Conservation (phyloP, 2,329 filamentous ascomycete species). For the Xylogone sp. region DNA sequence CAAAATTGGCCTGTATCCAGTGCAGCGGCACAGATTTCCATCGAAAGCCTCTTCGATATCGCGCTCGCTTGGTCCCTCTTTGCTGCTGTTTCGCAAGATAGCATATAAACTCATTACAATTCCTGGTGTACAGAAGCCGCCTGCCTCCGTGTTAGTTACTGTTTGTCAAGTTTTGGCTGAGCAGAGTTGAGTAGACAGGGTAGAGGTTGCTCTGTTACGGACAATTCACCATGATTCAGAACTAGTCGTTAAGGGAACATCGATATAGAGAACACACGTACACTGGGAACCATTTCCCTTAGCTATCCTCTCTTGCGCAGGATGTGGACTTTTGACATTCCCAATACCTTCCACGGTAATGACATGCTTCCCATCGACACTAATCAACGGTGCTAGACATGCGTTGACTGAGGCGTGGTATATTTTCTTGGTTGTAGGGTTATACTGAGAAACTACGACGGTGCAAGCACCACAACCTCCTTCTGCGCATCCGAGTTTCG, state of each 20-base stretch:
- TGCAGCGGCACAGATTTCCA: constrained; percentile 93
- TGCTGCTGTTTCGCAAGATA: constrained; percentile 76
- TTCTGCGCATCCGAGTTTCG: constrained; percentile 94
- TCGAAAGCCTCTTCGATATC: constrained; percentile 96
- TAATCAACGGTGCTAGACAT: constrained; percentile 87
- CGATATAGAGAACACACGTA: too few relatives aligned
- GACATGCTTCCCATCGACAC: constrained; percentile 95
- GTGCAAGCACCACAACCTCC: constrained; percentile 96
- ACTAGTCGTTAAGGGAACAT: too few relatives aligned
- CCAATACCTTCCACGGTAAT: constrained; percentile 97
- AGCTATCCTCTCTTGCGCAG: constrained; percentile 85
- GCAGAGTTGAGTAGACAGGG: too few relatives aligned
- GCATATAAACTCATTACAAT: constrained; percentile 99
- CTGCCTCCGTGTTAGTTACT: too few relatives aligned
- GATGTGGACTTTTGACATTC: constrained; percentile 80
- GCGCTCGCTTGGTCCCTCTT: constrained; percentile 71
- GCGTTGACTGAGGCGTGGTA: constrained; percentile 98
- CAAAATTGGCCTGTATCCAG: constrained; percentile 88
- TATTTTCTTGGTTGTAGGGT: constrained; percentile 78
- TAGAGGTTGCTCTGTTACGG: too few relatives aligned
- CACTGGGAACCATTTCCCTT: constrained; percentile 91
- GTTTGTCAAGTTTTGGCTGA: too few relatives aligned
- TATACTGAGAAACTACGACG: constrained; percentile 89
- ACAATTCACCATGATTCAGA: too few relatives aligned
- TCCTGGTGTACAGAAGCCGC: constrained; percentile 91